phyloP scores from a whole-genome alignment of 1,139 yeast species.

The Zhuliangozyma blackwelliae region DNA sequence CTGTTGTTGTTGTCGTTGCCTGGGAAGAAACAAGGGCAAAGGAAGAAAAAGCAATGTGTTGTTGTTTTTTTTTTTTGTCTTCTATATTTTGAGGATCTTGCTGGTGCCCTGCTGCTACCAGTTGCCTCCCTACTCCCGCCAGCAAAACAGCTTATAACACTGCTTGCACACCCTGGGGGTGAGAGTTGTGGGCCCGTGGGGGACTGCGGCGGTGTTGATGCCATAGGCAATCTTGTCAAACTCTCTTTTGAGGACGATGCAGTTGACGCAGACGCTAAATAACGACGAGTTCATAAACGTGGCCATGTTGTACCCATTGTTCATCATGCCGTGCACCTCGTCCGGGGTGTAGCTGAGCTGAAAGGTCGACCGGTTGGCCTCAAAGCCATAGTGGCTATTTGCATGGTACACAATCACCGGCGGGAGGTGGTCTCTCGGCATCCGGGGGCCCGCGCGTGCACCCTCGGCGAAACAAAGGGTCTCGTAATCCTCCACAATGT shows the following conservation, averaged over 20 bases:
- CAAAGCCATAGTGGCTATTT: slow-evolving; percentile 36
- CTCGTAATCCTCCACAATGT: slow-evolving; percentile 31
- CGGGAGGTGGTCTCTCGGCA: slow-evolving; percentile 26
- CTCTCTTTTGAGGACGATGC: slow-evolving; percentile 55
- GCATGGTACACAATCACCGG: slow-evolving; percentile 55
- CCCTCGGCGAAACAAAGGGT: slow-evolving; percentile 1
- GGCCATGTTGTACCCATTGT: slow-evolving; percentile 51
- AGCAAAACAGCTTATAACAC: slow-evolving; percentile 11
- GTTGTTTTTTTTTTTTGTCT: no score
- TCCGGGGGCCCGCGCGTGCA: not conserved
- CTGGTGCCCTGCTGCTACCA: no score
- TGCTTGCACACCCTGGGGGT: slow-evolving; percentile 9
- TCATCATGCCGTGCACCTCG: slow-evolving; percentile 43
- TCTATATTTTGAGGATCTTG: no score
- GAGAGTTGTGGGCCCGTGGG: not conserved
- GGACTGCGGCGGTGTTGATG: slow-evolving; percentile 1
- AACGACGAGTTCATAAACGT: slow-evolving; percentile 40
- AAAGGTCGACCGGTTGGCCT: slow-evolving; percentile 59
- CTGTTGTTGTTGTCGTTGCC: not conserved
- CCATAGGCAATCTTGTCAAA: slow-evolving; percentile 36
- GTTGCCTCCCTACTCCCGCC: slow-evolving; percentile 2
- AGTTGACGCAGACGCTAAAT: slow-evolving; percentile 52
- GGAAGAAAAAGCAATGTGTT: no score
- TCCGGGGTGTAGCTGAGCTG: slow-evolving; percentile 42
- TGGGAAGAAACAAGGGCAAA: no score